These are phyloP conservation scores for Curvularia verruculosa DNA, from an alignment of 2,329 filamentous ascomycete genomes.

Conservation along the genomic window DNA sequence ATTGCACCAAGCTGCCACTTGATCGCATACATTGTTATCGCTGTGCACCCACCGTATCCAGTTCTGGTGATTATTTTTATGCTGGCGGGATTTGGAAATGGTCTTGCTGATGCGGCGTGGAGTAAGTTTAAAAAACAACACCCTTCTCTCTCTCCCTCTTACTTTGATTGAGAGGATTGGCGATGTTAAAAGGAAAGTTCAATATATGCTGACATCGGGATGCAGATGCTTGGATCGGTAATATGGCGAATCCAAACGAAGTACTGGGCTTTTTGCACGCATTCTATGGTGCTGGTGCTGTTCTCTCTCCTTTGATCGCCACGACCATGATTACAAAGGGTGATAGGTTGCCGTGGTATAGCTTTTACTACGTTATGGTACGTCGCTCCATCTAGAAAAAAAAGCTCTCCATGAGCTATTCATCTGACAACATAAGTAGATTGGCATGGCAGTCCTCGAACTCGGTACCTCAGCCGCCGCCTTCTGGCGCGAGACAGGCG, in stretches of 20 bases:
- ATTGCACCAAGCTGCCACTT: slow-evolving; percentile 68
- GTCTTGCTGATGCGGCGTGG: slow-evolving; percentile 68
- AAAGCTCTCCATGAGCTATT: not conserved
- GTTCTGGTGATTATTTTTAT: slow-evolving; percentile 69
- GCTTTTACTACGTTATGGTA: slow-evolving; percentile 79
- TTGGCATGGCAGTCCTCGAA: slow-evolving; percentile 64
- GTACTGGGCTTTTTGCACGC: slow-evolving; percentile 75
- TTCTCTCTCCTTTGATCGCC: slow-evolving; percentile 71
- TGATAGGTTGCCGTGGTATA: slow-evolving; percentile 66
- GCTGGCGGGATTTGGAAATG: slow-evolving; percentile 73
- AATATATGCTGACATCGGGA: not conserved
- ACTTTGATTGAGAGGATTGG: no score
- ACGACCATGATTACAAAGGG: slow-evolving; percentile 73
- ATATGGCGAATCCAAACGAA: slow-evolving; percentile 76
- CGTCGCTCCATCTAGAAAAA: slow-evolving; percentile 23
- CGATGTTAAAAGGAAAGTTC: not conserved
- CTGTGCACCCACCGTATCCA: slow-evolving; percentile 72
- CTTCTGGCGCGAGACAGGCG: slow-evolving; percentile 69
- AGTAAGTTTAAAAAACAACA: slow-evolving; percentile 9
- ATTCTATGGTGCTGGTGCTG: slow-evolving; percentile 74
- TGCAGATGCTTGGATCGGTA: slow-evolving; percentile 64
- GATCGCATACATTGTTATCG: slow-evolving; percentile 68
- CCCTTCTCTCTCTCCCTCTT: no score
- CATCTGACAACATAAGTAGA: slow-evolving; percentile 34
- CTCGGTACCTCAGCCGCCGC: slow-evolving; percentile 57